phyloP scores from a whole-genome alignment of 208 protist genomes.

The Trypanosoma avium region DNA sequence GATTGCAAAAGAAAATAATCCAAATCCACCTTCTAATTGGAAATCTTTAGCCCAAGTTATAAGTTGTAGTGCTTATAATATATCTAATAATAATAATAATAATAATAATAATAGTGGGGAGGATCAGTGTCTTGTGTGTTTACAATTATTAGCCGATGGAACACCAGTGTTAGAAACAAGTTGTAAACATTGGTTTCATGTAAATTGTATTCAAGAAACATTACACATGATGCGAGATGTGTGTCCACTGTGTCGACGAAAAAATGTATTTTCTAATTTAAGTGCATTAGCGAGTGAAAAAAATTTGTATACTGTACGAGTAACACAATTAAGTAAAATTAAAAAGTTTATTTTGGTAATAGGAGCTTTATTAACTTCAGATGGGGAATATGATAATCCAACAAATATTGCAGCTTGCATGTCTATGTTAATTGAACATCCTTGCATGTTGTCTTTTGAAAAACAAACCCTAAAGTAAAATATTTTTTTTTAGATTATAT shows the following conservation, averaged over 20 bases:
- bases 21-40: conserved; percentile 21
- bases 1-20: conserved; percentile 27
- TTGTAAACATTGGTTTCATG: conserved; percentile 73
- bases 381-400: conserved; percentile 44
- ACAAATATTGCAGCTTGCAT: conserved; percentile 51
- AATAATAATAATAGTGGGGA: conserved; percentile 26
- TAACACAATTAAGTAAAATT: conserved; percentile 20
- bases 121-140: conserved; percentile 54
- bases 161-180: conserved; percentile 43
- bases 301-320: conserved; percentile 41
- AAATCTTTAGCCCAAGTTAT: conserved; percentile 3
- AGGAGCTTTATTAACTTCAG: conserved; percentile 34
- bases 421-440: conserved; percentile 31
- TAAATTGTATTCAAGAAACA: conserved; percentile 58
- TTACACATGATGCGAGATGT: conserved; percentile 32
- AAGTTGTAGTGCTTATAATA: conserved; percentile 9
- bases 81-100: conserved; percentile 20
- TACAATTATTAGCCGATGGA: conserved; percentile 34
- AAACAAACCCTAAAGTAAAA: no score
- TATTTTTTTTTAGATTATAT: conserved; percentile 17
- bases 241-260: conserved; percentile 60
- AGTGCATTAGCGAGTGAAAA: conserved; percentile 27
- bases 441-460: not conserved
- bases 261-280: conserved; percentile 28
- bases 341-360: conserved; percentile 46